phyloP scores from a whole-genome alignment of 2,329 filamentous ascomycete genomes.

The Colletotrichum sp. region DNA sequence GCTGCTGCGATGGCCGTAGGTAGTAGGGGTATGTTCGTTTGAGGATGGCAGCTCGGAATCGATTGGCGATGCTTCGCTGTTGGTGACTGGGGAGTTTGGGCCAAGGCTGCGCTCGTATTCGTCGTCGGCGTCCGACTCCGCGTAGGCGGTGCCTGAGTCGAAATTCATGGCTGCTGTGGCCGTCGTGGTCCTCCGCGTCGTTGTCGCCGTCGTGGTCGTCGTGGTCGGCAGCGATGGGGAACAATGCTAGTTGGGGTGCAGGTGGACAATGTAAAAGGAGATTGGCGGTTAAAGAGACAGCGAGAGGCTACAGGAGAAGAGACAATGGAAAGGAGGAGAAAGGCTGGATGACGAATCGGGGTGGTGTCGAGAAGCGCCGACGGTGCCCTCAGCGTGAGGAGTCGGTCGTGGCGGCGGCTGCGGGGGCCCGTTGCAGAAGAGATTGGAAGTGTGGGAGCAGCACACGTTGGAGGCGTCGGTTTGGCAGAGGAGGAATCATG shows the following conservation, averaged over 20 bases:
- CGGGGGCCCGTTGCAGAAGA: constrained; percentile 21
- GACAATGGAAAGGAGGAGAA: not conserved
- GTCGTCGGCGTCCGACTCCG: constrained; percentile 82
- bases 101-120: constrained; percentile 79
- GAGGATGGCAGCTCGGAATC: constrained; percentile 74
- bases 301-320: not conserved
- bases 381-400: constrained; percentile 11
- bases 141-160: constrained; percentile 72
- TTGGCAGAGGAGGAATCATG: constrained; percentile 2
- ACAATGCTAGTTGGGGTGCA: not conserved
- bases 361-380: constrained; percentile 13
- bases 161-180: constrained; percentile 55
- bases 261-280: not conserved
- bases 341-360: constrained; percentile 5
- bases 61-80: constrained; percentile 73
- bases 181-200: not conserved
- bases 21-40: constrained; percentile 79
- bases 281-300: not conserved
- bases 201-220: not conserved
- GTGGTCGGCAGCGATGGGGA: not conserved
- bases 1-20: constrained; percentile 70
- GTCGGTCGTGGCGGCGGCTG: constrained; percentile 12
- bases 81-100: constrained; percentile 70
- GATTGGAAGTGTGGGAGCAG: constrained; percentile 9
- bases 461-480: not conserved